phyloP scores from a whole-genome alignment of 2,329 filamentous ascomycete species.

The Beauveria sp. region DNA sequence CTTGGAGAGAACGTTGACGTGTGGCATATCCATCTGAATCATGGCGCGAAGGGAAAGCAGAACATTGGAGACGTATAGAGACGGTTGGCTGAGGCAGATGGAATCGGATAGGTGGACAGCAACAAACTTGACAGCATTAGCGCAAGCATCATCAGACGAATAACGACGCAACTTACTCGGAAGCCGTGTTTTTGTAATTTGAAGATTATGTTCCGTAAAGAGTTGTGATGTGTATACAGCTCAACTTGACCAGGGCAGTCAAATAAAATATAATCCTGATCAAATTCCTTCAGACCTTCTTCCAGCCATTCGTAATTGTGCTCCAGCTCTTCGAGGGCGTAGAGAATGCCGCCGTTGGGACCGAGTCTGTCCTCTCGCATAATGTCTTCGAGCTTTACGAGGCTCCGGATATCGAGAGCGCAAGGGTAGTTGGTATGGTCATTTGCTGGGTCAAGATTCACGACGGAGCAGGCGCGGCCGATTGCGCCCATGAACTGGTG shows the following conservation, averaged over 20 bases:
- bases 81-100: conserved; percentile 86
- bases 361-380: conserved; percentile 88
- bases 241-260: conserved; percentile 97
- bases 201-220: conserved; percentile 85
- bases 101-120: conserved; percentile 91
- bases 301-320: conserved; percentile 91
- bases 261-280: conserved; percentile 88
- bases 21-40: conserved; percentile 95
- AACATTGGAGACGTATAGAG: conserved; percentile 88
- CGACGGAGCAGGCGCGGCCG: conserved; percentile 85
- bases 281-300: conserved; percentile 67
- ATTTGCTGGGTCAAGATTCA: conserved; percentile 96
- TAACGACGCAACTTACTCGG: conserved; percentile 50
- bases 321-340: conserved; percentile 91
- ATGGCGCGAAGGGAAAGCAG: conserved; percentile 90
- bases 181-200: conserved; percentile 85
- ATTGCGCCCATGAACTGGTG: conserved; percentile 97
- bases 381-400: conserved; percentile 87
- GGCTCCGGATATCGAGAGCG: conserved; percentile 80
- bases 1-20: conserved; percentile 93
- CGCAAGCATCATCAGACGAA: background rate
- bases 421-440: conserved; percentile 83
- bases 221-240: conserved; percentile 91
- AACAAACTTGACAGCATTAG: conserved; percentile 59
- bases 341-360: conserved; percentile 86